Base-by-base conservation (phyloP, 495 filamentous ascomycete species). In the Penicillium samsonianum region DNA sequence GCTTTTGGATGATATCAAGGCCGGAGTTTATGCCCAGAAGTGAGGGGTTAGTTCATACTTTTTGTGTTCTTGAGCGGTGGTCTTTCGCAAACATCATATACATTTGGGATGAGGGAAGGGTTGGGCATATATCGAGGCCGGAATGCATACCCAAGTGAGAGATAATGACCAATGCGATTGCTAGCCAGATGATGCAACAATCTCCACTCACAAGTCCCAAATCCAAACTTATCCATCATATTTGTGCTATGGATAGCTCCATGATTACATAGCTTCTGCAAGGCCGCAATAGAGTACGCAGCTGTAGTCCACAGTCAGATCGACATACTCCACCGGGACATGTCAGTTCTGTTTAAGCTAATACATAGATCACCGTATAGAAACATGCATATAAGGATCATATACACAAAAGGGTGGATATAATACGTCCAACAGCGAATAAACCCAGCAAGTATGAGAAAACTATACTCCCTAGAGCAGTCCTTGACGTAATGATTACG, bases 1-100 rank as follows among this genome's bases (percentile, higher is more conserved):
- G 3, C 44, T 81, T 42, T 53, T 80, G 31, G 68, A 60, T 37
- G 78, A 80, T 67, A 57, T 80, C 26, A 30, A 62, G 7, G 58
- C 57, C 30, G 71, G 70, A 0, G 51, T 67, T 16, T 72, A 75
- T 50, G 45, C 49, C 14, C 25, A 50, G 14, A 53, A 37, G 6
- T 54, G 10, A 46, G 19, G 28, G 19, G 12, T 16, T 37, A 5
- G 2, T n/a, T 11, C 6, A 40, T 26, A 5, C 0, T 30, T 4
- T n/a, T 1, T 26, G 14, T 33, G 26, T n/a, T 16, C 8, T 48
- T 11, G 16, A 8, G 20, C 5, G 7, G 0, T 47, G 5, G 44
- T 30, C 3, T 12, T 31, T 48, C 3, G n/a, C 12, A 12, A 19
- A 4, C 12, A 28, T 47, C 8, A 10, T 49, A 20, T 22, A 12